Evolutionary conservation across 257 asterid genomes (phyloP).

Genomic region (Forsythia suspensa): DNA sequence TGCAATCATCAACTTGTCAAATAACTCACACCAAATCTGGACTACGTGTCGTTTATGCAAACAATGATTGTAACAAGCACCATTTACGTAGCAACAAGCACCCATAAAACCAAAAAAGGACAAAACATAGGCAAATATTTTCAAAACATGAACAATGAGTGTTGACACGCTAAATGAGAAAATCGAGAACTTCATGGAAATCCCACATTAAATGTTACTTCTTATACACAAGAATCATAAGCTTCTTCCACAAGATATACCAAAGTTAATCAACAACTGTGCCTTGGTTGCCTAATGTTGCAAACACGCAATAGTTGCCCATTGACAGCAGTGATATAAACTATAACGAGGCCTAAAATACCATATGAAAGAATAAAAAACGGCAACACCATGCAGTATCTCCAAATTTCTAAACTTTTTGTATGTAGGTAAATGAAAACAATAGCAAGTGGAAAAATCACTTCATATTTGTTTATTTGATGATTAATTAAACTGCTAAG

Average conservation of each 20-base stretch:
- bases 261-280: constrained; percentile 40
- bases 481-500: constrained; percentile 7
- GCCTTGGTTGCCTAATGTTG: constrained; percentile 64
- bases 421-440: constrained; percentile 14
- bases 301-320: constrained; percentile 70
- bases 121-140: not conserved
- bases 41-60: not conserved
- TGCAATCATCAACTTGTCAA: too few relatives aligned
- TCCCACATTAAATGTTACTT: too few relatives aligned
- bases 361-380: constrained; percentile 22
- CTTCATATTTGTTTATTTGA: constrained; percentile 4
- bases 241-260: constrained; percentile 41
- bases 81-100: too few relatives aligned
- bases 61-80: not conserved
- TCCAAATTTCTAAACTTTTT: constrained; percentile 12
- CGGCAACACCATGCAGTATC: not conserved
- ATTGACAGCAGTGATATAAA: constrained; percentile 71
- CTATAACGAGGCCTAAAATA: constrained; percentile 80
- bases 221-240: constrained; percentile 15
- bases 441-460: constrained; percentile 18
- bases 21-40: not conserved
- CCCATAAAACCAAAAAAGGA: not conserved
- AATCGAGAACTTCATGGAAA: not conserved
- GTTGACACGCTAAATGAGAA: not conserved
- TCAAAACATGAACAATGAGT: not conserved